Evolutionary conservation across 371 early-diverging fungal genomes (phyloP).

Genomic region (Mortierella sp.): DNA sequence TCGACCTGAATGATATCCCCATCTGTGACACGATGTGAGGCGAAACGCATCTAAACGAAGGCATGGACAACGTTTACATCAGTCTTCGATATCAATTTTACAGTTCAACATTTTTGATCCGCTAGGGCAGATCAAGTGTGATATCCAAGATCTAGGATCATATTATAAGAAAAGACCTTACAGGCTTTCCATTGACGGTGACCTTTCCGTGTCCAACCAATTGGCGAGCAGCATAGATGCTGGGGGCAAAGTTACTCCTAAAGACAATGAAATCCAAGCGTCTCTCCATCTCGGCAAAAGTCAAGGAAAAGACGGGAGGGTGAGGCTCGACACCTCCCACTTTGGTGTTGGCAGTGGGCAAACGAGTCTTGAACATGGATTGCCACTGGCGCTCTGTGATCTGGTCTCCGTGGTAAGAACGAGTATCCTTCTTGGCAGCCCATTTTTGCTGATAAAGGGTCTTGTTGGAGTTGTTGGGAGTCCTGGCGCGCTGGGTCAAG

Average conservation of each 20-base stretch:
- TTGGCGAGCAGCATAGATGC: conserved; percentile 88
- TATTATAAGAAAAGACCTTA: conserved; percentile 47
- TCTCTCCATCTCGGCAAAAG: conserved; percentile 92
- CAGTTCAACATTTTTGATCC: not conserved
- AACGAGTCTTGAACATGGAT: conserved; percentile 76
- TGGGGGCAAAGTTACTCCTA: conserved; percentile 89
- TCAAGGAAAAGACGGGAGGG: conserved; percentile 85
- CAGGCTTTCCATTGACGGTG: conserved; percentile 90
- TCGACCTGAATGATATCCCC: conserved; percentile 92
- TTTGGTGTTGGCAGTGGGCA: conserved; percentile 78
- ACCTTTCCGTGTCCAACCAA: conserved; percentile 90
- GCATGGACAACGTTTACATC: too few species aligned
- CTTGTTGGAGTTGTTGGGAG: conserved; percentile 71
- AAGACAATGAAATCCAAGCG: conserved; percentile 94
- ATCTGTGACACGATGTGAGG: conserved; percentile 86
- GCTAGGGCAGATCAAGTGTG: not conserved
- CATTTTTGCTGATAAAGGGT: conserved; percentile 95
- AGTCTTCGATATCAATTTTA: too few species aligned
- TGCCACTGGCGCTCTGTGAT: conserved; percentile 90
- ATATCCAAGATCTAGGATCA: too few species aligned
- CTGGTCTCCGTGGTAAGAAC: conserved; percentile 93
- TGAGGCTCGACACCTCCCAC: conserved; percentile 63
- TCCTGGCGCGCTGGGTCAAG: conserved; percentile 74
- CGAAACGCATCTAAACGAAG: conserved; percentile 66
- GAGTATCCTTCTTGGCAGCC: conserved; percentile 92